A percentile compares a stretch with the other conserved stretches of the same genome.
phyloP scores from a whole-genome alignment of 106 monocot genomes.

The Apostasia ramifera region DNA sequence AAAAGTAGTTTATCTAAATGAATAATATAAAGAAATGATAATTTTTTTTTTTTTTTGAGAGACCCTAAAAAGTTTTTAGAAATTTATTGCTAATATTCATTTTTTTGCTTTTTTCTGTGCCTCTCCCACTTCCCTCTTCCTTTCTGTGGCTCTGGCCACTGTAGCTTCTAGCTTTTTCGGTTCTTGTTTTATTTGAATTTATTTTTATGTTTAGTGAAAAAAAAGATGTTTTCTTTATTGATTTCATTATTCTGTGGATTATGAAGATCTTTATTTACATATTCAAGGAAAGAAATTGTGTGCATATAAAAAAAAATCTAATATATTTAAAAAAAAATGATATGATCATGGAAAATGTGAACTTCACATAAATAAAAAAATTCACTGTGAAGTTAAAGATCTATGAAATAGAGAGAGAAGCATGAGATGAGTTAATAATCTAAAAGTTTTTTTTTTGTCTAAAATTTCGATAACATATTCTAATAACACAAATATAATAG shows the following conservation, averaged over 20 bases:
- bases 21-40: no score
- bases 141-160: conserved; percentile 2
- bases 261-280: not conserved
- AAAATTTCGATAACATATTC: no score
- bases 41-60: no score
- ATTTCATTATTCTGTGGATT: not conserved
- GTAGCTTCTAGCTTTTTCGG: conserved; percentile 7
- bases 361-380: not conserved
- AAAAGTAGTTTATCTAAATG: no score
- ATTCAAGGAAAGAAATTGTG: not conserved
- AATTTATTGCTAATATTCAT: not conserved
- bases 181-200: conserved; percentile 5
- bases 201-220: not conserved
- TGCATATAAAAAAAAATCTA: not conserved
- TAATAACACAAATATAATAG: no score
- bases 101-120: conserved; percentile 5
- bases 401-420: not conserved
- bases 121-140: not conserved
- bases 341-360: not conserved
- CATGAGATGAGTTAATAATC: no score
- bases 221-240: not conserved
- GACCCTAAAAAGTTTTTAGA: no score
- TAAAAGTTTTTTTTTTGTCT: no score
- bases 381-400: no score
- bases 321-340: not conserved